These are phyloP conservation scores for Didymellaceae sp. DNA, from an alignment of 2,329 filamentous ascomycete genomes.

Conservation along the genomic window DNA sequence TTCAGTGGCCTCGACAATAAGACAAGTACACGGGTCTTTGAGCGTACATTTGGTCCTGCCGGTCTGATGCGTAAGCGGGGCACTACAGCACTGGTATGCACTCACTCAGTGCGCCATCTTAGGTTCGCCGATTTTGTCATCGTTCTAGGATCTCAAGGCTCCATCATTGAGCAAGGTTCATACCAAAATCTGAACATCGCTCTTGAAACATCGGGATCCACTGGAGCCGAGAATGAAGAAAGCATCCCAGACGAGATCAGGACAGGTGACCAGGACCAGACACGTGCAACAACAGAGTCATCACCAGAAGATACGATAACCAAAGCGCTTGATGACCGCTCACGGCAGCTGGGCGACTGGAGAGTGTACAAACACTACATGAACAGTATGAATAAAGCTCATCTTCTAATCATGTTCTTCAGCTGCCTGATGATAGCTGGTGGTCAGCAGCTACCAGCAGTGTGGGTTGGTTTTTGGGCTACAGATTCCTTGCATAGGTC, in stretches of 20 bases:
- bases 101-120: background rate
- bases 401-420: background rate
- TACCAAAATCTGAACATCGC: background rate
- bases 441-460: slow-evolving; percentile 1
- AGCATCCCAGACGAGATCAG: background rate
- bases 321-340: background rate
- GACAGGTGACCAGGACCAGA: background rate
- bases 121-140: background rate
- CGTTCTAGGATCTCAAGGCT: background rate
- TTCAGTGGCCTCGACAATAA: slow-evolving; percentile 54
- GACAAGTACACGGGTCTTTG: slow-evolving; percentile 33
- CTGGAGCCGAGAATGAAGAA: background rate
- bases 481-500: background rate
- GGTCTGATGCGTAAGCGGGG: slow-evolving; percentile 49
- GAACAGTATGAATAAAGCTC: background rate
- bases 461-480: slow-evolving; percentile 5
- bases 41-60: slow-evolving; percentile 48
- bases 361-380: slow-evolving; percentile 14
- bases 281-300: background rate
- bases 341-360: slow-evolving; percentile 9
- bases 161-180: background rate
- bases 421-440: background rate
- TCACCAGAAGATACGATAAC: background rate
- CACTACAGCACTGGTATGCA: slow-evolving; percentile 16
- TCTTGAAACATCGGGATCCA: background rate